phyloP scores from a whole-genome alignment of 179 eudicot species.

The Heliamphora ciliata region DNA sequence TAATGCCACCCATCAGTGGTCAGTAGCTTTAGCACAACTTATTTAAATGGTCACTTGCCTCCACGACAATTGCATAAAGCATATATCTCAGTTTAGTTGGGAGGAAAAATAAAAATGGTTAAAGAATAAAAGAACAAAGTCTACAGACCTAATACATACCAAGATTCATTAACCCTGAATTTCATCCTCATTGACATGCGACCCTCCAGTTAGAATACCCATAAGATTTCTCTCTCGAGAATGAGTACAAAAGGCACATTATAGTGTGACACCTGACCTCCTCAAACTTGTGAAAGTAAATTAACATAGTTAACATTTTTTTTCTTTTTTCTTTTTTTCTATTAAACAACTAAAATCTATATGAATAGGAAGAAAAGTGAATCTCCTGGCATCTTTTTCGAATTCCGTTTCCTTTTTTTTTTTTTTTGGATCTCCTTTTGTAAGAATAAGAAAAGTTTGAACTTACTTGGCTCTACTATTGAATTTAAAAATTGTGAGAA shows the following conservation, averaged over 20 bases:
- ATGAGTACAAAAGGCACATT: background rate
- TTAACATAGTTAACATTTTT: too few species aligned
- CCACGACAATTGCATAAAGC: background rate
- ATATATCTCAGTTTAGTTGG: too few species aligned
- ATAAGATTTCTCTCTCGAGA: background rate
- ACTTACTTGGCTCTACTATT: background rate
- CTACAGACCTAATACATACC: background rate
- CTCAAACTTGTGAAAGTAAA: background rate
- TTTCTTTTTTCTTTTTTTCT: too few species aligned
- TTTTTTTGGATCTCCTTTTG: background rate
- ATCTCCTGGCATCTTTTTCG: constrained; percentile 3
- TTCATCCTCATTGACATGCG: background rate
- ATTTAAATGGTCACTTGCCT: background rate
- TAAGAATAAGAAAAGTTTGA: background rate
- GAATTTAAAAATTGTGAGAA: constrained; percentile 1
- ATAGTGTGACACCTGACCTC: background rate
- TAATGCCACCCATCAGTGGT: background rate
- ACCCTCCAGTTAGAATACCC: background rate
- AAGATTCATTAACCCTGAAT: background rate
- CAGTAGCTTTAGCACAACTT: background rate
- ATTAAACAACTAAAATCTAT: background rate
- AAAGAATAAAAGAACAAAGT: background rate
- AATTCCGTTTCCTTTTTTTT: background rate
- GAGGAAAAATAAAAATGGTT: background rate
- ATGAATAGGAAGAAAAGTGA: background rate